Conservation (phyloP, 202 grass and related monocot species). For the Brachypodium distachyon region DNA sequence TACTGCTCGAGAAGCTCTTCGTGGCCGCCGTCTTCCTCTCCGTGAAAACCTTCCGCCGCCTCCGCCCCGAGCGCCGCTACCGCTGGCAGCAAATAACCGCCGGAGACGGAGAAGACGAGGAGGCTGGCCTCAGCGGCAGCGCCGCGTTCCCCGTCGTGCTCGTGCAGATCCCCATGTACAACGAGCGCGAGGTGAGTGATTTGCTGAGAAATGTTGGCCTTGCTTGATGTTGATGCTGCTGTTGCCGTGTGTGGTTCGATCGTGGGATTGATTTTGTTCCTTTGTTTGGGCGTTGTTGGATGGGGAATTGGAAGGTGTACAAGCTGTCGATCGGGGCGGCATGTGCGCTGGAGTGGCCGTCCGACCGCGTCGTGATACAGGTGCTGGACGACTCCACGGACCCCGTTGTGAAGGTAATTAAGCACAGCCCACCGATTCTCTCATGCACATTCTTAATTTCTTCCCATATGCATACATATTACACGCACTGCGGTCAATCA, state of each 20-base stretch:
- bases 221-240: background rate
- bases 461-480: too few relatives aligned
- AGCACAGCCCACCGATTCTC: background rate
- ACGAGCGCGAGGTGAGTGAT: constrained; percentile 66
- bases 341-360: constrained; percentile 66
- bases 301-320: constrained; percentile 43
- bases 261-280: background rate
- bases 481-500: too few relatives aligned
- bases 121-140: background rate
- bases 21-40: constrained; percentile 30
- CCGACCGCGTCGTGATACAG: constrained; percentile 59
- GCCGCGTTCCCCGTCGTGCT: constrained; percentile 55
- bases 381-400: constrained; percentile 95
- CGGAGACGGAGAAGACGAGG: background rate
- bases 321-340: constrained; percentile 86
- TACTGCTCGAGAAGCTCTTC: constrained; percentile 66
- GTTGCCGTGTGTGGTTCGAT: too few relatives aligned
- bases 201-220: background rate
- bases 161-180: constrained; percentile 95
- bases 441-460: background rate
- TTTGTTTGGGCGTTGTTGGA: background rate
- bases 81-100: constrained; percentile 35
- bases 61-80: constrained; percentile 53
- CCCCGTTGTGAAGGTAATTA: constrained; percentile 51
- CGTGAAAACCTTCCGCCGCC: constrained; percentile 15